phyloP scores from a whole-genome alignment of 1,139 yeast species.

The Kodamaea sp. region DNA sequence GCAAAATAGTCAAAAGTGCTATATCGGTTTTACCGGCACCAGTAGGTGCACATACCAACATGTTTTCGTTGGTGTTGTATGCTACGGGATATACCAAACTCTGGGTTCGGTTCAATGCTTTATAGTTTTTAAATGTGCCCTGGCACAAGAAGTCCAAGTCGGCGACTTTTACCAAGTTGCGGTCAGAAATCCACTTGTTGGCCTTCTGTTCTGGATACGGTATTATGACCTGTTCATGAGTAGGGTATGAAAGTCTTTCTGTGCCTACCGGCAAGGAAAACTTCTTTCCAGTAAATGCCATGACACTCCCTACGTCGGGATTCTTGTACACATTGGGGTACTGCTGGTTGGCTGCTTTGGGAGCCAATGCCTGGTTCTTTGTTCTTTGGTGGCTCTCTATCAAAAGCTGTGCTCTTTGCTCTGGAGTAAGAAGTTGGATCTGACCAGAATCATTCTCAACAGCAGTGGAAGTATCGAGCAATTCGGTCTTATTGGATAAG shows the following conservation, averaged over 20 bases:
- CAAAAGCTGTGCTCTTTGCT: constrained; percentile 59
- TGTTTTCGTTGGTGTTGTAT: constrained; percentile 88
- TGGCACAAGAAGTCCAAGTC: constrained; percentile 77
- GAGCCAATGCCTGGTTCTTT: constrained; percentile 51
- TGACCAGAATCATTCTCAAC: not conserved
- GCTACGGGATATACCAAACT: constrained; percentile 91
- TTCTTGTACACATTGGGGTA: constrained; percentile 84
- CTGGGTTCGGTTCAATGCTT: constrained; percentile 83
- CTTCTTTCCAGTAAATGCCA: constrained; percentile 79
- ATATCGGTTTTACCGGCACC: constrained; percentile 99
- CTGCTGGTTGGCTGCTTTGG: constrained; percentile 47
- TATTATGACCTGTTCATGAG: constrained; percentile 79
- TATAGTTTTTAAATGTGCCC: constrained; percentile 81
- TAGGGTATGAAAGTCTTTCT: constrained; percentile 58
- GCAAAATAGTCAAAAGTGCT: constrained; percentile 81
- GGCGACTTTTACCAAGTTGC: constrained; percentile 54
- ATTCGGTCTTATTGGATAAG: constrained; percentile 49
- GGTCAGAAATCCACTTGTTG: constrained; percentile 51
- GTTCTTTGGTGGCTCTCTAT: constrained; percentile 54
- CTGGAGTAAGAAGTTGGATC: constrained; percentile 46
- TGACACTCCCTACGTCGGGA: constrained; percentile 63
- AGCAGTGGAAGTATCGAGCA: constrained; percentile 13
- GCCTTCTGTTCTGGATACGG: constrained; percentile 65
- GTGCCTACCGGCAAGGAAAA: constrained; percentile 83
- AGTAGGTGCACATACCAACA: constrained; percentile 98